Conservation (phyloP, 1,284 basidiomycete species). For the Schizophyllum amplum region DNA sequence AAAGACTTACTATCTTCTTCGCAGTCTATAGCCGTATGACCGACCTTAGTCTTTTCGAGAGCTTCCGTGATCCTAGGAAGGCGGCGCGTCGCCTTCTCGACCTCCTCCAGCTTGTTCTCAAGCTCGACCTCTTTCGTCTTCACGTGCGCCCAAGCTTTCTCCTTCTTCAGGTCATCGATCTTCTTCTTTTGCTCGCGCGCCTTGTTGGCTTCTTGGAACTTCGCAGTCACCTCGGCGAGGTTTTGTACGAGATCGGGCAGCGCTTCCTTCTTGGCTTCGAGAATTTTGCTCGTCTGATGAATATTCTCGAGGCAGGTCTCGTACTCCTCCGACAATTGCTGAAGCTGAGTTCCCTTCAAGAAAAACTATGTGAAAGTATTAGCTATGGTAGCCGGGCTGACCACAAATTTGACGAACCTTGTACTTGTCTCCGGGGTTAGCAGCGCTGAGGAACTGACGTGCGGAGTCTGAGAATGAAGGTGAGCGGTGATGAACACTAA, state of each 20-base stretch:
- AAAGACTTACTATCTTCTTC: neutral
- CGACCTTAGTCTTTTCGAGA: slow-evolving; percentile 18
- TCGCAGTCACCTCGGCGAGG: slow-evolving; percentile 49
- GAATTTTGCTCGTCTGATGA: slow-evolving; percentile 51
- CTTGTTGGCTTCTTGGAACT: slow-evolving; percentile 67
- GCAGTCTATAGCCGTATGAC: neutral
- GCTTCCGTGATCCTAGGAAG: slow-evolving; percentile 44
- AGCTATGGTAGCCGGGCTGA: neutral
- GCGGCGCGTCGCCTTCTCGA: slow-evolving; percentile 37
- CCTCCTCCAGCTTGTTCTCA: slow-evolving; percentile 39
- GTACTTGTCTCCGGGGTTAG: slow-evolving; percentile 85
- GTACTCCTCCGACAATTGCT: slow-evolving; percentile 85
- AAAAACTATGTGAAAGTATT: slow-evolving; percentile 66
- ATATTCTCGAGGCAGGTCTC: slow-evolving; percentile 70
- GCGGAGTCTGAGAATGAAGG: slow-evolving; percentile 33
- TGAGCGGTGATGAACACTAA: neutral
- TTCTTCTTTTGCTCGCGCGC: slow-evolving; percentile 67
- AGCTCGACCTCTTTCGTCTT: slow-evolving; percentile 64
- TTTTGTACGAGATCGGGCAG: slow-evolving; percentile 66
- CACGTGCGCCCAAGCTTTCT: slow-evolving; percentile 89
- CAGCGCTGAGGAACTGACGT: slow-evolving; percentile 83
- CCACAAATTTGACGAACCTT: slow-evolving; percentile 43
- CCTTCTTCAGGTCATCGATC: slow-evolving; percentile 65
- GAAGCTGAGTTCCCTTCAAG: slow-evolving; percentile 87
- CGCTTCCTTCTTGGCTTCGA: slow-evolving; percentile 61